phyloP scores from a whole-genome alignment of 208 protist genomes.

The Porcisia deanei region DNA sequence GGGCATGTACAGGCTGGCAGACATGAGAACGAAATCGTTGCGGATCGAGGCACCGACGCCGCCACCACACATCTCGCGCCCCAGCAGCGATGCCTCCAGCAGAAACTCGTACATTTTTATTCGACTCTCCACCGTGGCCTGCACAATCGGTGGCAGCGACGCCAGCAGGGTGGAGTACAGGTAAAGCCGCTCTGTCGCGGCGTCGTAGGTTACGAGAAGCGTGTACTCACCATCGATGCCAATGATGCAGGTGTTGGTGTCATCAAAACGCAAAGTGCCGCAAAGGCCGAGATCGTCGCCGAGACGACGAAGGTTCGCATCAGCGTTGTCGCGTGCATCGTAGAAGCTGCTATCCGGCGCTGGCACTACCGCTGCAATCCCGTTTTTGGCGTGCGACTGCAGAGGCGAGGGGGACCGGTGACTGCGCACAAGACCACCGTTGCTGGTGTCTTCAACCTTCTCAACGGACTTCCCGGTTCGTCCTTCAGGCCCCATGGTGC shows the following conservation, averaged over 20 bases:
- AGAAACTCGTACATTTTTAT: constrained; percentile 78
- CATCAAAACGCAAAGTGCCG: constrained; percentile 59
- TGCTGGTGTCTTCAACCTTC: background rate
- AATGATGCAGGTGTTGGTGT: constrained; percentile 69
- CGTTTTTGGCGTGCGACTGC: background rate
- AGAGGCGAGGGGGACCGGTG: constrained; percentile 9
- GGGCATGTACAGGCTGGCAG: constrained; percentile 70
- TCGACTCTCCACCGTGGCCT: constrained; percentile 5
- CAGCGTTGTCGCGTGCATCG: constrained; percentile 56
- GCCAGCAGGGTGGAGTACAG: constrained; percentile 79
- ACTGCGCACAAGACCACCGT: constrained; percentile 18
- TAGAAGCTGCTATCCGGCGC: constrained; percentile 41
- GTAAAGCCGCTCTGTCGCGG: constrained; percentile 71
- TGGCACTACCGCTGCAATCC: background rate
- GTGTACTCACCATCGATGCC: constrained; percentile 62
- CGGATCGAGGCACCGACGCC: constrained; percentile 65
- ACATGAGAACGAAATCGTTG: constrained; percentile 69
- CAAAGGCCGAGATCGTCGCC: constrained; percentile 61
- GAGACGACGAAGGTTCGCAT: constrained; percentile 57
- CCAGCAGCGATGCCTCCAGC: constrained; percentile 72
- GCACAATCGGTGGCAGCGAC: constrained; percentile 33
- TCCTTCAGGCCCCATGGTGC: background rate
- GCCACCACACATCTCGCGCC: constrained; percentile 82
- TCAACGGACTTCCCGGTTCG: background rate
- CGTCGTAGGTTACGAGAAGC: constrained; percentile 74